Evolutionary conservation across 441 rosid genomes (phyloP).

Genomic region (Theobroma grandiflorum): DNA sequence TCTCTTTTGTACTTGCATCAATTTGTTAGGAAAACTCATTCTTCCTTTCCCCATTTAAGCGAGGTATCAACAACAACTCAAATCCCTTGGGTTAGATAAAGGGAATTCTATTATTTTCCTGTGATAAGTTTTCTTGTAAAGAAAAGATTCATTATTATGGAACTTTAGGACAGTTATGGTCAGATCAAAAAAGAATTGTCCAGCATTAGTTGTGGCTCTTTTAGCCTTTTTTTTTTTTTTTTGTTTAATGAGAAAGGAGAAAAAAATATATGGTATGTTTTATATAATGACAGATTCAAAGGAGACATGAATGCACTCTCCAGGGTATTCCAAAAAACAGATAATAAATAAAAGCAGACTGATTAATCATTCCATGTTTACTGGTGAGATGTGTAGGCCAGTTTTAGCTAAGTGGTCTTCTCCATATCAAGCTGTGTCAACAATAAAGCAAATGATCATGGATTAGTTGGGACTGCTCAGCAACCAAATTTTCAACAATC

Average conservation of each 20-base stretch:
- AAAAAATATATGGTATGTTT: neutral
- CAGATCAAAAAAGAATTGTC: neutral
- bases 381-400: conserved; percentile 29
- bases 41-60: neutral
- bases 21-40: neutral
- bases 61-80: no score
- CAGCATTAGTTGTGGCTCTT: neutral
- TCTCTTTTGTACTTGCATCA: neutral
- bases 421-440: neutral
- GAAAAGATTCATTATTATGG: no score
- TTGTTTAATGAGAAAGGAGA: neutral
- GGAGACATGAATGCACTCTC: neutral
- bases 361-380: conserved; percentile 29
- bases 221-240: neutral
- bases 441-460: conserved; percentile 32
- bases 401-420: conserved; percentile 11
- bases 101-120: no score
- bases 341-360: neutral
- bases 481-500: neutral
- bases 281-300: neutral
- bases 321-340: neutral
- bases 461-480: conserved; percentile 36
- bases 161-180: neutral
- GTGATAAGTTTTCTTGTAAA: no score
- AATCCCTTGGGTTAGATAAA: no score